Evolutionary conservation across 495 filamentous ascomycete genomes (phyloP).

Genomic region (Bacidia gigantensis): DNA sequence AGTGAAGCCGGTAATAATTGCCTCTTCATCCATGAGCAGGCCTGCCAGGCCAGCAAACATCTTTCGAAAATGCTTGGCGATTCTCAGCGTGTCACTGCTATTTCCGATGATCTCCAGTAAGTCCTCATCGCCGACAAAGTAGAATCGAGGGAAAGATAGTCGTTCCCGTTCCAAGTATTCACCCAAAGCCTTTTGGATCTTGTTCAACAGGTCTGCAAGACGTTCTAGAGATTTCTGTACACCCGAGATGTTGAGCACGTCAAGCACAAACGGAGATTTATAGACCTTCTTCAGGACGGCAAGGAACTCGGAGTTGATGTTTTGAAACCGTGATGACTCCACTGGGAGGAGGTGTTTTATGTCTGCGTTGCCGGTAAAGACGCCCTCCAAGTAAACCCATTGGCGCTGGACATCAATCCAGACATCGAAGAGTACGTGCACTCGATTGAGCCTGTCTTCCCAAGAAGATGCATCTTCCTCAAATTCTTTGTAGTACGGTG

Average conservation of each 20-base stretch:
- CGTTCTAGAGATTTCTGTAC: conserved; percentile 93
- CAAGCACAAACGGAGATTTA: conserved; percentile 83
- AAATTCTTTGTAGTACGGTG: conserved; percentile 97
- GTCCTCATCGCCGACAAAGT: conserved; percentile 98
- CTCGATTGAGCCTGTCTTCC: conserved; percentile 96
- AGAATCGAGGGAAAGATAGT: conserved; percentile 94
- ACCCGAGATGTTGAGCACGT: conserved; percentile 86
- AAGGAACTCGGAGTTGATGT: conserved; percentile 97
- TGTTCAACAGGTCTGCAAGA: conserved; percentile 87
- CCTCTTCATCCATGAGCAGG: conserved; percentile 79
- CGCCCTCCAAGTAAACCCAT: conserved; percentile 98
- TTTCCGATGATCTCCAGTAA: conserved; percentile 99
- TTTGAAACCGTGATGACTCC: conserved; percentile 91
- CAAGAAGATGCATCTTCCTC: conserved; percentile 91
- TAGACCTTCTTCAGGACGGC: conserved; percentile 97
- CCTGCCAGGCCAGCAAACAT: conserved; percentile 97
- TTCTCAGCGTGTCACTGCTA: conserved; percentile 87
- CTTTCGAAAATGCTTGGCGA: conserved; percentile 97
- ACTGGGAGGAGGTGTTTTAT: conserved; percentile 96
- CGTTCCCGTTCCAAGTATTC: conserved; percentile 97
- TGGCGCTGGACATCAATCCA: conserved; percentile 99
- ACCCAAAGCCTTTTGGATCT: conserved; percentile 97
- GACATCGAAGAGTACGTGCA: conserved; percentile 94
- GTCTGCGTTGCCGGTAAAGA: conserved; percentile 95
- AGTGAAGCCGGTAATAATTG: conserved; percentile 75